Evolutionary conservation across 192 early-diverging fungal species (phyloP).

Genomic region (Jimgerdemannia lactiflua): DNA sequence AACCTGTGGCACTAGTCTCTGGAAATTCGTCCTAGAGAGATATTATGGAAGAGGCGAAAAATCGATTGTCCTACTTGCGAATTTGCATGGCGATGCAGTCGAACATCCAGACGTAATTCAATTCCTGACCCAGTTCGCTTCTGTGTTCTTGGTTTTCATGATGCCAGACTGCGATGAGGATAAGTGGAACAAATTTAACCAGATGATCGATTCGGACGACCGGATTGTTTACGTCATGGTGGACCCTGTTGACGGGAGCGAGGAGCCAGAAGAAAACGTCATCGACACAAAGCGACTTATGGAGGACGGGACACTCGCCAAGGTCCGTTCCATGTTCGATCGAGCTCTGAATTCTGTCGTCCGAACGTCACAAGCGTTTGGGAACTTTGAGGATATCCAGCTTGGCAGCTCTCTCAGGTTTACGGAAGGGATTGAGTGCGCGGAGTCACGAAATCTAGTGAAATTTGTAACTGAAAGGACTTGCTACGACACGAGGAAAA

Average conservation of each 20-base stretch:
- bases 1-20: constrained; percentile 9
- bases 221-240: constrained; percentile 1
- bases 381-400: neutral
- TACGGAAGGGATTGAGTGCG: constrained; percentile 2
- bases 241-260: neutral
- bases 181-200: neutral
- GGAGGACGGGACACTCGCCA: constrained; percentile 6
- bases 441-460: constrained; percentile 2
- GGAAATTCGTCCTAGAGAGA: constrained; percentile 12
- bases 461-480: constrained; percentile 11
- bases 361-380: neutral
- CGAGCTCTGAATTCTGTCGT: constrained; percentile 1
- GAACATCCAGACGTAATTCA: constrained; percentile 13
- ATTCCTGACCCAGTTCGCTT: constrained; percentile 14
- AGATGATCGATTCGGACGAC: neutral
- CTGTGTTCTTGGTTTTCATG: constrained; percentile 12
- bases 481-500: constrained; percentile 5
- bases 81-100: constrained; percentile 21
- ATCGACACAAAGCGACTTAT: constrained; percentile 5
- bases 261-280: neutral
- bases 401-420: neutral
- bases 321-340: constrained; percentile 13
- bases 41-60: constrained; percentile 13
- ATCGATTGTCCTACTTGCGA: constrained; percentile 9
- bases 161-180: constrained; percentile 6